Percentiles rank a stretch among this genome's conserved stretches.
These are phyloP conservation scores for Skeletonema tropicum DNA, from an alignment of 108 stramenopile species.

Conservation along the genomic window DNA sequence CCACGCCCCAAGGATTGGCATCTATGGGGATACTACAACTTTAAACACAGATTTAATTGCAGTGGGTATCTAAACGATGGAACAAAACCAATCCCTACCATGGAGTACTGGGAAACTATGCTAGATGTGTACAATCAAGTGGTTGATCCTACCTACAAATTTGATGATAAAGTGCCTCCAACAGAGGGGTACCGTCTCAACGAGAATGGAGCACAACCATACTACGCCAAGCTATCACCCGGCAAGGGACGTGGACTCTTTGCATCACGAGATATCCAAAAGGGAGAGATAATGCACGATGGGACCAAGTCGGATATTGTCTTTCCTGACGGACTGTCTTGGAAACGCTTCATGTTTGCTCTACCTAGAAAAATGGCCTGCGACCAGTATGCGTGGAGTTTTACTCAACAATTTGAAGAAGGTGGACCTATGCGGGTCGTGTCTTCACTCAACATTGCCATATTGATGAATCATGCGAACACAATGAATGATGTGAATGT, in stretches of 20 bases:
- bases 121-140: not conserved
- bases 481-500: not conserved
- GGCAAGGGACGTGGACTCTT: constrained; percentile 23
- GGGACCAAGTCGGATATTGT: not conserved
- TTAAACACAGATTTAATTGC: not conserved
- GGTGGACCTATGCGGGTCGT: not conserved
- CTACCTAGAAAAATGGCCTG: constrained; percentile 19
- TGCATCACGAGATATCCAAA: constrained; percentile 15
- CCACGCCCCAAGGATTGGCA: constrained; percentile 1
- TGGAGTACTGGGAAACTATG: not conserved
- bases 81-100: not conserved
- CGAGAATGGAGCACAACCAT: not conserved
- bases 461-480: not conserved
- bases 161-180: not conserved
- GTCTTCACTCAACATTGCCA: not conserved
- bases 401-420: not conserved
- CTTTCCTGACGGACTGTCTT: constrained; percentile 2
- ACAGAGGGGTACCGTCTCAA: not conserved
- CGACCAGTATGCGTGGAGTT: not conserved
- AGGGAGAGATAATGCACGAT: constrained; percentile 14
- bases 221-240: constrained; percentile 3
- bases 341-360: constrained; percentile 15
- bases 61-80: not conserved
- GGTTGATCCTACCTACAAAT: constrained; percentile 6
- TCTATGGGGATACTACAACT: not conserved